These are phyloP conservation scores for Trichoderma atroviride DNA, from an alignment of 2,329 filamentous ascomycete species.

Conservation along the genomic window DNA sequence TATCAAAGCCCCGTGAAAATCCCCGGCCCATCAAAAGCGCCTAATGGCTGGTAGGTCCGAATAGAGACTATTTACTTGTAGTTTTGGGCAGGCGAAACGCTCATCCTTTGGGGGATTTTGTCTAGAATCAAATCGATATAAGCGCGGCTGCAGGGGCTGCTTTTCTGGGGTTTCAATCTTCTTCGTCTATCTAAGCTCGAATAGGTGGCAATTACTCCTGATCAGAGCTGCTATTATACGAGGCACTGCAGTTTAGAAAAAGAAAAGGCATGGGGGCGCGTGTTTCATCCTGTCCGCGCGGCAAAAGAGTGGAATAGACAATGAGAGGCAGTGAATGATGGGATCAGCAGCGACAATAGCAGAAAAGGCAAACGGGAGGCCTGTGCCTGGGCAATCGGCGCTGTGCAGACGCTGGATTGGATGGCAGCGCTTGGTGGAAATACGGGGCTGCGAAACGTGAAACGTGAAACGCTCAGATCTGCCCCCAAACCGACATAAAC, in stretches of 20 bases:
- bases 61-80: background rate
- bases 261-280: background rate
- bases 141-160: slow-evolving; percentile 11
- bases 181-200: background rate
- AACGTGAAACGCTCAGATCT: slow-evolving; percentile 13
- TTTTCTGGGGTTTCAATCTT: background rate
- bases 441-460: slow-evolving; percentile 6
- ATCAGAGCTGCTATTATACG: background rate
- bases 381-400: background rate
- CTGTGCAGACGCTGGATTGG: background rate
- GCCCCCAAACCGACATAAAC: background rate
- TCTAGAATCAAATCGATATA: background rate
- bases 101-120: background rate
- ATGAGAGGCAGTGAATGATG: background rate
- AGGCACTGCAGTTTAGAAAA: background rate
- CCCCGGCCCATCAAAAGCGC: background rate
- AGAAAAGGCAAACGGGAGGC: background rate
- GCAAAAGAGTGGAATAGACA: background rate
- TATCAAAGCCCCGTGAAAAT: background rate
- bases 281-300: slow-evolving; percentile 18
- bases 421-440: slow-evolving; percentile 9
- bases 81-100: slow-evolving; percentile 3
- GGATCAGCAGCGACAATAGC: background rate
- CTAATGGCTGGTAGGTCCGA: slow-evolving; percentile 16
- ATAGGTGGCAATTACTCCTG: background rate